These are phyloP conservation scores for Globisporangium viniferum DNA, from an alignment of 352 stramenopile species.

Conservation along the genomic window DNA sequence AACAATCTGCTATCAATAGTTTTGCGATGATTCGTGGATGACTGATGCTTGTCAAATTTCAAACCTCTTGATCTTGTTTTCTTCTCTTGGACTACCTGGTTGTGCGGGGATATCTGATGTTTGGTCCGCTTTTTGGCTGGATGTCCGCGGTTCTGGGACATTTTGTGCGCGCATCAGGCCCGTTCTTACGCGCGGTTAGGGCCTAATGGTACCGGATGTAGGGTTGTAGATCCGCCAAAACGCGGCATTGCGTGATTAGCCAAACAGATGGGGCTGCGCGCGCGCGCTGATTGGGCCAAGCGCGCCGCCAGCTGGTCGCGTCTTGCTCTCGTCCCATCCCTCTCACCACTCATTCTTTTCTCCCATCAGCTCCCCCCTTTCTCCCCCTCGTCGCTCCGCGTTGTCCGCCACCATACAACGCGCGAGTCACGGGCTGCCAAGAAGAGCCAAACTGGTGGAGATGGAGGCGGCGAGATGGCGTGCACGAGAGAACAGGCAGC, in stretches of 20 bases:
- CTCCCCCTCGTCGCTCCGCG: neutral
- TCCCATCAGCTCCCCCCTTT: neutral
- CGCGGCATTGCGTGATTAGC: constrained; percentile 12
- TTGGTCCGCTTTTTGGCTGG: neutral
- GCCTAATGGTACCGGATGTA: neutral
- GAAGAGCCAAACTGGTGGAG: constrained; percentile 12
- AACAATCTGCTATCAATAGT: neutral
- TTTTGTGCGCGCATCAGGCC: neutral
- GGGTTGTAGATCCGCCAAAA: constrained; percentile 9
- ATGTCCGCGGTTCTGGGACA: neutral
- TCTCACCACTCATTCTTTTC: constrained; percentile 13
- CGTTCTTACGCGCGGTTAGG: neutral
- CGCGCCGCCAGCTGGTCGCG: neutral
- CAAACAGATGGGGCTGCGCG: constrained; percentile 5
- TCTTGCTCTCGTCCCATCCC: constrained; percentile 7
- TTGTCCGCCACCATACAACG: neutral
- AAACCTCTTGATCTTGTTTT: no score
- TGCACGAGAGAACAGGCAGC: constrained; percentile 13
- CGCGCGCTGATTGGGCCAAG: constrained; percentile 2
- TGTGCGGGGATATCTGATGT: neutral
- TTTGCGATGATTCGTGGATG: neutral
- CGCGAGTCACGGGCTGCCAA: neutral
- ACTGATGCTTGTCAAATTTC: neutral
- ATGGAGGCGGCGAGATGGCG: neutral
- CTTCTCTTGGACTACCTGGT: neutral